Conservation (phyloP, 2,329 filamentous ascomycete species). For the Arthrobotrys pseudoclavata region DNA sequence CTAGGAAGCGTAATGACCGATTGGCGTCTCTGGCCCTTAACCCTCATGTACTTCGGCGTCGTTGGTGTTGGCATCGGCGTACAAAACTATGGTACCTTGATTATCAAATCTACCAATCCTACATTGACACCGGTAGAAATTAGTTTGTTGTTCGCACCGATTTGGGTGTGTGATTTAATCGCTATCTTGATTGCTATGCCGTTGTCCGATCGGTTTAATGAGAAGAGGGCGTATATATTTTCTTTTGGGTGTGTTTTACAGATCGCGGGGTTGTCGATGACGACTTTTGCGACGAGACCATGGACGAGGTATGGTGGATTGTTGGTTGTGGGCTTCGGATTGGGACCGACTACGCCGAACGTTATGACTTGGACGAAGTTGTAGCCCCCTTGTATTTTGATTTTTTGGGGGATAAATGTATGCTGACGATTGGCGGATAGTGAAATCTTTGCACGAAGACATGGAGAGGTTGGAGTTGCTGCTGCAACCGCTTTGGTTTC, state of each 20-base stretch:
- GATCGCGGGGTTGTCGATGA: slow-evolving; percentile 82
- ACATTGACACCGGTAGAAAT: slow-evolving; percentile 79
- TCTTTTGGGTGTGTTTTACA: slow-evolving; percentile 80
- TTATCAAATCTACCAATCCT: slow-evolving; percentile 83
- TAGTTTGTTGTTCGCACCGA: slow-evolving; percentile 87
- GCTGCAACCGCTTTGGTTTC: slow-evolving; percentile 88
- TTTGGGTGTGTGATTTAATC: slow-evolving; percentile 90
- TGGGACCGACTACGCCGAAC: slow-evolving; percentile 90
- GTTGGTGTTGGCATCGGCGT: slow-evolving; percentile 92
- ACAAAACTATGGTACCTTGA: slow-evolving; percentile 87
- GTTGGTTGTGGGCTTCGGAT: slow-evolving; percentile 89
- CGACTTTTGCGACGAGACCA: slow-evolving; percentile 77
- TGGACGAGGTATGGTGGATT: slow-evolving; percentile 91
- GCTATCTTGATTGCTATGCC: slow-evolving; percentile 88
- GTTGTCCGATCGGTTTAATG: slow-evolving; percentile 87
- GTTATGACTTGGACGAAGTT: slow-evolving; percentile 90
- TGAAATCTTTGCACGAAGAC: slow-evolving; percentile 88
- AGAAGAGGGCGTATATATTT: slow-evolving; percentile 84
- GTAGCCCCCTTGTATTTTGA: neutral
- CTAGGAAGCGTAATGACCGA: slow-evolving; percentile 80
- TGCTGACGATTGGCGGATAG: slow-evolving; percentile 23
- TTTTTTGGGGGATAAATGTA: neutral
- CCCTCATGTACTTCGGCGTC: slow-evolving; percentile 94
- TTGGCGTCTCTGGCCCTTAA: slow-evolving; percentile 88
- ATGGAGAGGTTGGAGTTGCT: slow-evolving; percentile 91